Evolutionary conservation across 2,329 filamentous ascomycete genomes (phyloP).

Genomic region (Fusarium metavorans): DNA sequence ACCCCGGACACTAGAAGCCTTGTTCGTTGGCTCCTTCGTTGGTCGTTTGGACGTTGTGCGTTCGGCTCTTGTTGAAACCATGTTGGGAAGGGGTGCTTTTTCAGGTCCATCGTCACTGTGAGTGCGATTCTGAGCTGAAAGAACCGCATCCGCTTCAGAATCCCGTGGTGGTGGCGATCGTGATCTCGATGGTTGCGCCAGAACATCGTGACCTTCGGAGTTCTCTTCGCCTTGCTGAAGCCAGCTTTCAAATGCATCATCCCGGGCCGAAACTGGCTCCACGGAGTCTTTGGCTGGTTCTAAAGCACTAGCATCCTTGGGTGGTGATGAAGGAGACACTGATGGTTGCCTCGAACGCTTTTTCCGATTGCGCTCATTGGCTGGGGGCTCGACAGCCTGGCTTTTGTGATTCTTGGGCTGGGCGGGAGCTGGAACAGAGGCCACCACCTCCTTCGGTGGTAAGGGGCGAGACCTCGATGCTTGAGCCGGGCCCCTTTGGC

Average conservation of each 20-base stretch:
- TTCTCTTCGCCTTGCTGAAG: constrained; percentile 12
- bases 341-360: not conserved
- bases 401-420: not conserved
- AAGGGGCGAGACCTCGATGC: not conserved
- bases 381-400: not conserved
- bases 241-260: constrained; percentile 31
- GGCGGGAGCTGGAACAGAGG: constrained; percentile 6
- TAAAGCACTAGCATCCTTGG: not conserved
- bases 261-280: not conserved
- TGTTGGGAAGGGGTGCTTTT: not conserved
- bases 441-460: not conserved
- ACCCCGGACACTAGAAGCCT: not conserved
- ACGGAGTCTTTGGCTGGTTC: not conserved
- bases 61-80: not conserved
- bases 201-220: not conserved
- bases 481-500: not conserved
- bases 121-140: not conserved
- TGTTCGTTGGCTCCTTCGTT: not conserved
- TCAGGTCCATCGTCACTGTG: not conserved
- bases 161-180: not conserved
- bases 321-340: not conserved
- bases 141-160: not conserved
- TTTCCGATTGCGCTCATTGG: not conserved
- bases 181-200: not conserved
- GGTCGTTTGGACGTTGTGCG: not conserved